Percentiles rank a stretch among this genome's conserved stretches.
phyloP scores from a whole-genome alignment of 108 stramenopile genomes.

The Fistulifera pelliculosa region DNA sequence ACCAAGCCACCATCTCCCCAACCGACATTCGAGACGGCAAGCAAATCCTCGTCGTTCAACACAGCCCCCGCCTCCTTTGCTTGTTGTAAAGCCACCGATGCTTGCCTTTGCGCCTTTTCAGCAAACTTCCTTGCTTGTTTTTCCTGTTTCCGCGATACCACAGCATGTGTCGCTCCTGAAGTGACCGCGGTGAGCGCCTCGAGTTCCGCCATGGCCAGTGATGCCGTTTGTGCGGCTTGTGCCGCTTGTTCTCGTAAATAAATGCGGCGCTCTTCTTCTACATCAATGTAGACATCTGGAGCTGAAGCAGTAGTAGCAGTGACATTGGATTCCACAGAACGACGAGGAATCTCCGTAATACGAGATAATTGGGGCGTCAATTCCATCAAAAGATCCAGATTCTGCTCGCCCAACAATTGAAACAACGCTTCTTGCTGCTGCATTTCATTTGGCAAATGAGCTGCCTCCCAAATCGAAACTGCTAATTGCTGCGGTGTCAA shows the following conservation, averaged over 20 bases:
- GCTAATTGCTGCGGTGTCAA: too few species aligned
- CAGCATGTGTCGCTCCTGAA: conserved; percentile 2
- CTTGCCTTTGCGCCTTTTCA: conserved; percentile 56
- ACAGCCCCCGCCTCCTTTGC: conserved; percentile 76
- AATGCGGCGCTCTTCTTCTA: conserved; percentile 30
- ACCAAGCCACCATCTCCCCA: conserved; percentile 27
- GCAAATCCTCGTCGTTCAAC: conserved; percentile 41
- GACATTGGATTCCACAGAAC: conserved; percentile 2
- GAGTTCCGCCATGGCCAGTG: conserved; percentile 42
- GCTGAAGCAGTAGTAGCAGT: conserved; percentile 2
- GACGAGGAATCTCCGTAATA: conserved; percentile 17
- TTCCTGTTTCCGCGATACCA: conserved; percentile 51
- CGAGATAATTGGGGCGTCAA: conserved; percentile 29
- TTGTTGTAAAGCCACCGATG: conserved; percentile 39
- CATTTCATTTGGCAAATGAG: conserved; percentile 12
- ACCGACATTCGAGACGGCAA: conserved; percentile 8
- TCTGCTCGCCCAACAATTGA: conserved; percentile 48
- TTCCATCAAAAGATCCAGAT: conserved; percentile 39
- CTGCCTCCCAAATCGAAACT: too few species aligned
- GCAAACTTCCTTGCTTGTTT: conserved; percentile 40
- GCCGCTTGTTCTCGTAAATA: conserved; percentile 43
- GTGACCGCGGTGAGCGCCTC: conserved; percentile 5
- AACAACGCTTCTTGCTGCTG: conserved; percentile 53
- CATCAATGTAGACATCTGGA: conserved; percentile 13
- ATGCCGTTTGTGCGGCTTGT: conserved; percentile 52